Evolutionary conservation across 148 eudicot genomes (phyloP).

Genomic region (Rhododendron simsii): DNA sequence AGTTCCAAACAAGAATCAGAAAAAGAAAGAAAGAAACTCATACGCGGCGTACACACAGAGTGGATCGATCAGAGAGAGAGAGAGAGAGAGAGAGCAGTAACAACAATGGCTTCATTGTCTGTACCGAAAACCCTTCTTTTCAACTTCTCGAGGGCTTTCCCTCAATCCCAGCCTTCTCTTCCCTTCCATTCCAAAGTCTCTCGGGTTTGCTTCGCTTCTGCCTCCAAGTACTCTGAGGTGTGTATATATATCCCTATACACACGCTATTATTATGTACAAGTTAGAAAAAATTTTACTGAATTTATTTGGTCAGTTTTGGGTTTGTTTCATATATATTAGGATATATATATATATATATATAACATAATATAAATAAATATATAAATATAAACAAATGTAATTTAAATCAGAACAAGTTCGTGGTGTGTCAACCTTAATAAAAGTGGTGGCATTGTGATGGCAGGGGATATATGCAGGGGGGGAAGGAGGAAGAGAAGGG

Average conservation of each 20-base stretch:
- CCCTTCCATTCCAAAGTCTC: slow-evolving; percentile 39
- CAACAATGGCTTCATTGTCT: slow-evolving; percentile 41
- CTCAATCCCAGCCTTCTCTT: slow-evolving; percentile 23
- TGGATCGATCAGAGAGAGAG: background rate
- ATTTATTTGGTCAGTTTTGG: too few species aligned
- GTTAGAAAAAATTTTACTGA: too few species aligned
- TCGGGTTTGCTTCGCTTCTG: slow-evolving; percentile 52
- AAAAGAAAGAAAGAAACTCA: background rate
- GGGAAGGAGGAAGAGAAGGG: background rate
- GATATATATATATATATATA: too few species aligned
- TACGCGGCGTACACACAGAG: background rate
- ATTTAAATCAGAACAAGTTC: background rate
- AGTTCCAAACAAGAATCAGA: background rate
- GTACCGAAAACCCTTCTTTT: slow-evolving; percentile 34
- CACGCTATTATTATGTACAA: too few species aligned
- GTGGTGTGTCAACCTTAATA: background rate
- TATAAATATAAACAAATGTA: too few species aligned
- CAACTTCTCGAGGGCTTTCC: slow-evolving; percentile 35
- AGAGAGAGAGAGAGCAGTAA: background rate
- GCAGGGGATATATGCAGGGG: slow-evolving; percentile 17
- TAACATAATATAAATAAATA: too few species aligned
- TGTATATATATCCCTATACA: background rate
- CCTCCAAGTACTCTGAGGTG: slow-evolving; percentile 42
- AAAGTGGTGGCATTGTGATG: background rate
- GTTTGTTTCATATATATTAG: too few species aligned